Evolutionary conservation across 805 yeast genomes (phyloP).

Genomic region (Maudiozyma pseudohumilis): DNA sequence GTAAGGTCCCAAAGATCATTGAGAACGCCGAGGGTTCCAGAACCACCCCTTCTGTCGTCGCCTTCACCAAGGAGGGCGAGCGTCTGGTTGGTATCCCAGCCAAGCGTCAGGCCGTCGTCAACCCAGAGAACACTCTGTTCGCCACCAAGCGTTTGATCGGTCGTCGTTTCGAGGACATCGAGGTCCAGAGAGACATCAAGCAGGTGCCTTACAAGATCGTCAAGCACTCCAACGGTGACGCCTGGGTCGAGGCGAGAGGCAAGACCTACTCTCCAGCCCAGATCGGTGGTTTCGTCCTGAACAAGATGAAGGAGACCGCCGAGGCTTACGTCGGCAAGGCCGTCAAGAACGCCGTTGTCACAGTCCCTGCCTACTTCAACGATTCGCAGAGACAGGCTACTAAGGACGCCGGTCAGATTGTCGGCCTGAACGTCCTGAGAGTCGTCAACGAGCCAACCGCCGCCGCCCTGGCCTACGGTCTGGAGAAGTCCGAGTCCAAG

Average conservation of each 20-base stretch:
- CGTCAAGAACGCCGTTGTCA: slow-evolving; percentile 80
- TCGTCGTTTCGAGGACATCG: slow-evolving; percentile 79
- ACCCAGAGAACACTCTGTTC: slow-evolving; percentile 86
- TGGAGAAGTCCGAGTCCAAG: slow-evolving; percentile 68
- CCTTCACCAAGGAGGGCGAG: slow-evolving; percentile 86
- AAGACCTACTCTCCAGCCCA: slow-evolving; percentile 88
- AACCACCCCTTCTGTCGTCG: slow-evolving; percentile 91
- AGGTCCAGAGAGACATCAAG: slow-evolving; percentile 81
- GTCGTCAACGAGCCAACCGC: slow-evolving; percentile 83
- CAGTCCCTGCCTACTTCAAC: slow-evolving; percentile 83
- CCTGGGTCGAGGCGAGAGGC: slow-evolving; percentile 90
- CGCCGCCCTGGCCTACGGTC: slow-evolving; percentile 91
- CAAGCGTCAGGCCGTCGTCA: slow-evolving; percentile 90
- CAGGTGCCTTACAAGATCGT: slow-evolving; percentile 87
- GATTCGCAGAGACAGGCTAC: slow-evolving; percentile 80
- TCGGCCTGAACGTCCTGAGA: slow-evolving; percentile 75
- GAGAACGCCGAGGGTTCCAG: slow-evolving; percentile 79
- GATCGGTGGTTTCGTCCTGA: slow-evolving; percentile 85
- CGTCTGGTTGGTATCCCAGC: slow-evolving; percentile 91
- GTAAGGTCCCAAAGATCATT: slow-evolving; percentile 55
- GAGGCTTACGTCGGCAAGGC: slow-evolving; percentile 83
- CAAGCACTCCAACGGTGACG: slow-evolving; percentile 88
- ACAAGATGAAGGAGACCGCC: slow-evolving; percentile 98
- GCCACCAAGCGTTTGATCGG: slow-evolving; percentile 95
- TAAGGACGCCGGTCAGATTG: slow-evolving; percentile 96